phyloP scores from a whole-genome alignment of 805 yeast genomes.

The Cyberlindnera mycetangii region DNA sequence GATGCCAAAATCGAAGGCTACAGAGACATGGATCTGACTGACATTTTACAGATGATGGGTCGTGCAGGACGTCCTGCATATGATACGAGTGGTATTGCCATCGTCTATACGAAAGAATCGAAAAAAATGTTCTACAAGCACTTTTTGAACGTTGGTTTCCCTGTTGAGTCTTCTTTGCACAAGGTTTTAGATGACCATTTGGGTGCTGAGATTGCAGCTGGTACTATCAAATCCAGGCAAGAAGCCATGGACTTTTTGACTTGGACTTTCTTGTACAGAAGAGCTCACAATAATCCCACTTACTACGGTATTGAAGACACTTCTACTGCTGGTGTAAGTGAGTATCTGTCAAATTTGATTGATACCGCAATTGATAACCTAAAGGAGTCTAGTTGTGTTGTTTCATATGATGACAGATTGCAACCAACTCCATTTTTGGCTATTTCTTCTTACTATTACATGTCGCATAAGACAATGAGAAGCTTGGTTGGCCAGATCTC shows the following conservation, averaged over 20 bases:
- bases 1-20: conserved; percentile 94
- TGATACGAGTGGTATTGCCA: conserved; percentile 89
- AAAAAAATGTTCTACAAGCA: conserved; percentile 82
- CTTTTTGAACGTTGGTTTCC: conserved; percentile 88
- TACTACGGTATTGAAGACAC: conserved; percentile 81
- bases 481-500: conserved; percentile 54
- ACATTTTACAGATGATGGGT: conserved; percentile 96
- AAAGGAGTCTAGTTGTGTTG: conserved; percentile 68
- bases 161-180: conserved; percentile 84
- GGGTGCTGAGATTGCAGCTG: conserved; percentile 94
- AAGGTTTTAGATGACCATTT: conserved; percentile 83
- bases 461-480: conserved; percentile 86
- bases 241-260: conserved; percentile 97
- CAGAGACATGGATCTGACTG: conserved; percentile 90
- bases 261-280: conserved; percentile 86
- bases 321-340: conserved; percentile 73
- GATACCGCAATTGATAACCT: conserved; percentile 67
- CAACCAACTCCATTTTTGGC: conserved; percentile 76
- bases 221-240: conserved; percentile 88
- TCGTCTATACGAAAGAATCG: conserved; percentile 80
- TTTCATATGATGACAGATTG: conserved; percentile 42
- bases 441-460: conserved; percentile 87
- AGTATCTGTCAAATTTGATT: conserved; percentile 67
- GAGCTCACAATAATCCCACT: conserved; percentile 92
- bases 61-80: conserved; percentile 99